phyloP scores from a whole-genome alignment of 371 early-diverging fungal species.

The Haplosporangium sp. region DNA sequence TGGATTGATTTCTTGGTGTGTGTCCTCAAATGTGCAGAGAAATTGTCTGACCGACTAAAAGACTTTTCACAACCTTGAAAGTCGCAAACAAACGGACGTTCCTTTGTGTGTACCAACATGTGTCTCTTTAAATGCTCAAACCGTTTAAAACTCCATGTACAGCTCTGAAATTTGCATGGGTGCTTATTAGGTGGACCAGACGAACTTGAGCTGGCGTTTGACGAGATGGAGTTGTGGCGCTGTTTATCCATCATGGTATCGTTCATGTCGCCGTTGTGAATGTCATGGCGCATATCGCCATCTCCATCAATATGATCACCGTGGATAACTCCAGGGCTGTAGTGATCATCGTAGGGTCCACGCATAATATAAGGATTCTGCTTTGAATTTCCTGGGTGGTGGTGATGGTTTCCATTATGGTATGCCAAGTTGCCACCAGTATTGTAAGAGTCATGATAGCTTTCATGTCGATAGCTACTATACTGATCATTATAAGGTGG shows the following conservation, averaged over 20 bases:
- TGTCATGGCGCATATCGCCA: slow-evolving; percentile 11
- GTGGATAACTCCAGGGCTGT: slow-evolving; percentile 6
- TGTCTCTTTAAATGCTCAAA: slow-evolving; percentile 89
- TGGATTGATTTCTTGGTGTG: slow-evolving; percentile 7
- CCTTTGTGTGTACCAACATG: slow-evolving; percentile 76
- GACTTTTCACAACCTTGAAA: slow-evolving; percentile 75
- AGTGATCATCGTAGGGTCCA: slow-evolving; percentile 18
- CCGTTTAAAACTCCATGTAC: slow-evolving; percentile 71
- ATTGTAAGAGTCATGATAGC: slow-evolving; percentile 12
- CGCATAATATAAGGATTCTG: slow-evolving; percentile 8
- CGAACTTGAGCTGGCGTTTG: slow-evolving; percentile 33
- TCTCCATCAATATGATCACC: slow-evolving; percentile 18
- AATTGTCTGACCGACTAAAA: slow-evolving; percentile 86
- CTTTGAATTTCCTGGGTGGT: not conserved
- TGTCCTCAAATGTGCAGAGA: slow-evolving; percentile 66
- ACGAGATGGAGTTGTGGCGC: slow-evolving; percentile 46
- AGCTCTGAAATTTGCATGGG: slow-evolving; percentile 44
- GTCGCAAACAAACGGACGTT: slow-evolving; percentile 75
- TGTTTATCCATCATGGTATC: slow-evolving; percentile 19
- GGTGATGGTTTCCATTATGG: not conserved
- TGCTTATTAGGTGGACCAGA: slow-evolving; percentile 38
- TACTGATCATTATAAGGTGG: slow-evolving; percentile 11
- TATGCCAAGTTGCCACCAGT: slow-evolving; percentile 2
- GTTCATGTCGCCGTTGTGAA: not conserved
- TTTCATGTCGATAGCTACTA: slow-evolving; percentile 9